phyloP scores from a whole-genome alignment of 164 flowering plant species.

The Tetrastigma voinierianum region DNA sequence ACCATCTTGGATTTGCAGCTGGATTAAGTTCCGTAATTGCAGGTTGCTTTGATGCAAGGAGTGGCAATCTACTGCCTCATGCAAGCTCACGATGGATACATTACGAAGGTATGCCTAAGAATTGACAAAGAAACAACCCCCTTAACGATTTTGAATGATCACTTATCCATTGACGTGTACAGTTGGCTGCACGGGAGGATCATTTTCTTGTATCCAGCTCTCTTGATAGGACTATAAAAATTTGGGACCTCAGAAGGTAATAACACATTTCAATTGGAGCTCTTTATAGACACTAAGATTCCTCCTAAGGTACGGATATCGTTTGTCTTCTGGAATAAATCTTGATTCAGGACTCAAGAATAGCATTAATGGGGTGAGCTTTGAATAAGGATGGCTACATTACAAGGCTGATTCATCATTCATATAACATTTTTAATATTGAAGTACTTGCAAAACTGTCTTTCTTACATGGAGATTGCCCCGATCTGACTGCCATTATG shows the following conservation, averaged over 20 bases:
- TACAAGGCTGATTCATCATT: no score
- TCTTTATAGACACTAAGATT: no score
- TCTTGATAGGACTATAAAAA: constrained; percentile 74
- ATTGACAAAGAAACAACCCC: background rate
- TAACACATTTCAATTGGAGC: background rate
- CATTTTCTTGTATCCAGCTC: constrained; percentile 94
- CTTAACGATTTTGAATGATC: background rate
- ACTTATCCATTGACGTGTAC: constrained; percentile 26
- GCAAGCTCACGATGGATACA: constrained; percentile 94
- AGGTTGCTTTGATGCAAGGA: constrained; percentile 72
- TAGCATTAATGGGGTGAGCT: no score
- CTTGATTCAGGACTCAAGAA: no score
- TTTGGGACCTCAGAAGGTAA: constrained; percentile 97
- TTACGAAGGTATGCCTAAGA: constrained; percentile 65
- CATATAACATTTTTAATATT: no score
- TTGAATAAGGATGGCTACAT: no score
- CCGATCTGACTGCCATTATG: constrained; percentile 2
- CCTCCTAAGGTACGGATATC: no score
- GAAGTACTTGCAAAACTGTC: no score
- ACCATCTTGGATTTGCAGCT: constrained; percentile 81
- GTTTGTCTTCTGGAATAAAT: no score
- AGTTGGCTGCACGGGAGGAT: constrained; percentile 87
- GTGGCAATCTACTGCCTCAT: constrained; percentile 76
- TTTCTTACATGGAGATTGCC: background rate
- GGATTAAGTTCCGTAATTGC: constrained; percentile 81